These are phyloP conservation scores for Apostasia ramifera DNA, from an alignment of 106 monocot genomes.

Conservation along the genomic window DNA sequence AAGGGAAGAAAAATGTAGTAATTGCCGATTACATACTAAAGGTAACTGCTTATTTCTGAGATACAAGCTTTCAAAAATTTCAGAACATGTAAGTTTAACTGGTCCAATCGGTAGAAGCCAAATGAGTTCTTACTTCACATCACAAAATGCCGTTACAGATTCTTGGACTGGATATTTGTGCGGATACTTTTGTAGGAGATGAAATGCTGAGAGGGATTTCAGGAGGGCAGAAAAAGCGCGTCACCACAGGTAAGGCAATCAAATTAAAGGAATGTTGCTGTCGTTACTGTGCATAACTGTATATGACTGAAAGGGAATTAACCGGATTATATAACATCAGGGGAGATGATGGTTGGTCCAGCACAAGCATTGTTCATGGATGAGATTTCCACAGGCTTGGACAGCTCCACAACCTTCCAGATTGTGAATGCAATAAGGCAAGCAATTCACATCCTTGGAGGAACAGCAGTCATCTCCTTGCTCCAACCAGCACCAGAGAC, in stretches of 20 bases:
- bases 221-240: slow-evolving; percentile 77
- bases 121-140: slow-evolving; percentile 1
- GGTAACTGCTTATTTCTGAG: background rate
- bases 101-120: background rate
- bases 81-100: background rate
- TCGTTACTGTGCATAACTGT: background rate
- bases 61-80: background rate
- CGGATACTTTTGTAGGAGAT: slow-evolving; percentile 85
- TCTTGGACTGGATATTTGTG: slow-evolving; percentile 70
- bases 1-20: slow-evolving; percentile 3
- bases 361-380: slow-evolving; percentile 53
- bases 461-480: slow-evolving; percentile 33
- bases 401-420: slow-evolving; percentile 54
- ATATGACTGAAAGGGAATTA: background rate
- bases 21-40: slow-evolving; percentile 11
- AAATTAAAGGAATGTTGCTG: background rate
- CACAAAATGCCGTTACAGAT: slow-evolving; percentile 23
- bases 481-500: slow-evolving; percentile 58
- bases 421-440: slow-evolving; percentile 37
- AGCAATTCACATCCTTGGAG: slow-evolving; percentile 29
- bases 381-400: slow-evolving; percentile 56
- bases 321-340: slow-evolving; percentile 15
- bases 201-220: slow-evolving; percentile 73
- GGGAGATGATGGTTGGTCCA: slow-evolving; percentile 52
- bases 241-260: slow-evolving; percentile 52